Conservation (phyloP, 2,329 filamentous ascomycete genomes). For the Pseudopyricularia javanii region DNA sequence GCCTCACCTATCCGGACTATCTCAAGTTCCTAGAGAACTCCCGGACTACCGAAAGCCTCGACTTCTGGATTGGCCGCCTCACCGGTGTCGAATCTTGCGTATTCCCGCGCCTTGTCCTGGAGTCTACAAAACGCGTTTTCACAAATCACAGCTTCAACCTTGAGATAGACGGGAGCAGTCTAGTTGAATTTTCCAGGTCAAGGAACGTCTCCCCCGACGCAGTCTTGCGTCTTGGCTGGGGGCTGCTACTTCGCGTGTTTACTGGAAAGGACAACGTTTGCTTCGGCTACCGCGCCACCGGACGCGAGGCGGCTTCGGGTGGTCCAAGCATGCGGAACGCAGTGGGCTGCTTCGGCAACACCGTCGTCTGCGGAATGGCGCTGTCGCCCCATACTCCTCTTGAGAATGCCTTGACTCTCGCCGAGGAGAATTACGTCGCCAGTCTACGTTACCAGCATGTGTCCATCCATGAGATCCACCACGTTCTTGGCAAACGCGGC, state of each 20-base stretch:
- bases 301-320: constrained; percentile 27
- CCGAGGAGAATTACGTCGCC: constrained; percentile 17
- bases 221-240: constrained; percentile 48
- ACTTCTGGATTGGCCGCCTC: constrained; percentile 33
- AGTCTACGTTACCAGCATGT: constrained; percentile 29
- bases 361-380: constrained; percentile 21
- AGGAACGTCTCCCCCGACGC: constrained; percentile 31
- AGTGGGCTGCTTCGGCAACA: constrained; percentile 33
- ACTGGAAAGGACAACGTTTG: constrained; percentile 37
- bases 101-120: constrained; percentile 27
- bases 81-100: constrained; percentile 25
- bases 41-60: constrained; percentile 21
- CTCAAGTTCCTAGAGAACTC: constrained; percentile 20
- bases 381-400: constrained; percentile 19
- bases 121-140: constrained; percentile 11
- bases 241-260: constrained; percentile 41
- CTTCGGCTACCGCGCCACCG: constrained; percentile 38
- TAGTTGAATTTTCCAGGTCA: constrained; percentile 30
- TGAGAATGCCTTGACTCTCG: constrained; percentile 16
- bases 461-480: constrained; percentile 31
- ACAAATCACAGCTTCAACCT: constrained; percentile 25
- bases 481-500: constrained; percentile 28
- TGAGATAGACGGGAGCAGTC: constrained; percentile 22
- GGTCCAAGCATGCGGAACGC: constrained; percentile 22
- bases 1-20: constrained; percentile 25